Evolutionary conservation across 2,329 filamentous ascomycete genomes (phyloP).

Genomic region (Aspergillus neotritici): DNA sequence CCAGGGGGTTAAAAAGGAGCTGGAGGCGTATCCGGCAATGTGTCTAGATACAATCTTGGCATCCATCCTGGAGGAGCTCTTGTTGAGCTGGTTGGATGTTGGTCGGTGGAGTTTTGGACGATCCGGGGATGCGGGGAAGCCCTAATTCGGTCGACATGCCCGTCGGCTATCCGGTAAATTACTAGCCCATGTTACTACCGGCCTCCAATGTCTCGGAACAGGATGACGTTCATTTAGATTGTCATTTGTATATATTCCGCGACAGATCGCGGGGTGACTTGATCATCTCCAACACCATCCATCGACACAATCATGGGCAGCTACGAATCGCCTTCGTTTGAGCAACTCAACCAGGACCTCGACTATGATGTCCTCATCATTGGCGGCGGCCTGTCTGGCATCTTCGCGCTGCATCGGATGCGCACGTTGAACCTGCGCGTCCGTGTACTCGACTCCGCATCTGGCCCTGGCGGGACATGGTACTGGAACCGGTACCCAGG

Average conservation of each 20-base stretch:
- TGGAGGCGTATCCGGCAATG: no score
- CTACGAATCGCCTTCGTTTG: constrained; percentile 7
- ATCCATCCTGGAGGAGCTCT: no score
- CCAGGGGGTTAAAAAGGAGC: no score
- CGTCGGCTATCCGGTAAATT: no score
- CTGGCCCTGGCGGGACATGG: constrained; percentile 43
- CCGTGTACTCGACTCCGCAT: constrained; percentile 13
- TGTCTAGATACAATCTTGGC: no score
- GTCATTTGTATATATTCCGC: not conserved
- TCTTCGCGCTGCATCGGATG: constrained; percentile 40
- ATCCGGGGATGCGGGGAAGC: no score
- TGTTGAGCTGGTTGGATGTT: no score
- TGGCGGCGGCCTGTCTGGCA: constrained; percentile 19
- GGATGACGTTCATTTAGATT: no score
- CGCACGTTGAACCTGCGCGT: constrained; percentile 29
- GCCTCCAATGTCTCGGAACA: no score
- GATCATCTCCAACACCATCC: not conserved
- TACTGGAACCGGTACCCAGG: constrained; percentile 45
- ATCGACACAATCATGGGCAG: constrained; percentile 11
- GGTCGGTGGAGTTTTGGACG: no score
- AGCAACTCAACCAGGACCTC: constrained; percentile 6
- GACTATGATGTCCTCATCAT: constrained; percentile 17
- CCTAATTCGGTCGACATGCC: no score
- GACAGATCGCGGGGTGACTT: not conserved
- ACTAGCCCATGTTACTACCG: no score